Conservation (phyloP, 2,329 filamentous ascomycete genomes). For the Apiospora hydei region DNA sequence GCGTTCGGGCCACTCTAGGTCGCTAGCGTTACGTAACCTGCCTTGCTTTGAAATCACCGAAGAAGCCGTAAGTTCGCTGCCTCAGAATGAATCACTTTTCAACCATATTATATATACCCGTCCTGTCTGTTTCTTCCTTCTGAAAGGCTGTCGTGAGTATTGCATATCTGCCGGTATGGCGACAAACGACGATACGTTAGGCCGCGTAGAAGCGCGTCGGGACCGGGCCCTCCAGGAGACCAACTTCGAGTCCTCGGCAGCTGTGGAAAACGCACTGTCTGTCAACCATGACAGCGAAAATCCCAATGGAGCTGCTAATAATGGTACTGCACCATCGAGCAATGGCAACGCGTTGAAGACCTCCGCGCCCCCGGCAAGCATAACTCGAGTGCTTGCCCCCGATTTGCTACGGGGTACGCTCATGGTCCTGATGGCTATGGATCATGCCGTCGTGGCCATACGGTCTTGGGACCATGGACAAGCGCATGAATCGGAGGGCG, state of each 20-base stretch:
- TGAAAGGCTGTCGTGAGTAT: not conserved
- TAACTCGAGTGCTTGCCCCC: constrained; percentile 47
- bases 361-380: not conserved
- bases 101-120: not conserved
- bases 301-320: not conserved
- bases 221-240: not conserved
- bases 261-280: not conserved
- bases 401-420: constrained; percentile 53
- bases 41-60: constrained; percentile 19
- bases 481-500: constrained; percentile 44
- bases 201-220: not conserved
- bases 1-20: not conserved
- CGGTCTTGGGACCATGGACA: constrained; percentile 51
- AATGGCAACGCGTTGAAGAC: not conserved
- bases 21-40: constrained; percentile 11
- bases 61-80: not conserved
- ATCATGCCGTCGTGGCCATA: constrained; percentile 50
- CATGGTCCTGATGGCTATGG: constrained; percentile 54
- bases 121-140: too few relatives aligned
- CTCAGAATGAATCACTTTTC: not conserved
- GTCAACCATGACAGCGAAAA: not conserved
- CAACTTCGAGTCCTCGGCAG: not conserved
- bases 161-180: not conserved
- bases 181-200: not conserved
- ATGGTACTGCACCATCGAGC: not conserved